A percentile compares a stretch with the other conserved stretches of the same genome.
Evolutionary conservation across 306 rosid genomes (phyloP).

Genomic region (Prunus kanzakura): DNA sequence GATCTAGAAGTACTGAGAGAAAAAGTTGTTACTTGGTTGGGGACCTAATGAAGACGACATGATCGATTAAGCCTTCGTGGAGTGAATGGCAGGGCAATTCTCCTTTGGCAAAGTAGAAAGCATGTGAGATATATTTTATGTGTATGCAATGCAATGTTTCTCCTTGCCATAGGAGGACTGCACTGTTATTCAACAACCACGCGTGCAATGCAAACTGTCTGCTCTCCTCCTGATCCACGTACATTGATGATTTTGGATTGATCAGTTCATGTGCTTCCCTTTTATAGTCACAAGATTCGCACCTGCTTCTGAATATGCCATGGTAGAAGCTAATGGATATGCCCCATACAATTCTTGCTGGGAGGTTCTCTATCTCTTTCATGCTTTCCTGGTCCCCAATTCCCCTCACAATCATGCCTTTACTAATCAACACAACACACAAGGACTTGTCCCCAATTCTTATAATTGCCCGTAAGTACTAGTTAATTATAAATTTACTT

Average conservation of each 20-base stretch:
- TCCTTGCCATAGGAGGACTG: neutral
- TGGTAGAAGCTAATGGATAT: neutral
- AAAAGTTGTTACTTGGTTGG: too few species aligned
- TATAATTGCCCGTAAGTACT: too few species aligned
- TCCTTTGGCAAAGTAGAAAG: constrained; percentile 12
- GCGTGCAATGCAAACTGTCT: neutral
- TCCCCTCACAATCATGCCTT: neutral
- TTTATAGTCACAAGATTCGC: neutral
- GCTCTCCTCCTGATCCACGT: too few species aligned
- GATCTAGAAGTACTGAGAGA: too few species aligned
- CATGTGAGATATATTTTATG: neutral
- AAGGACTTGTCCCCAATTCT: too few species aligned
- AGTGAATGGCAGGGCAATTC: constrained; percentile 13
- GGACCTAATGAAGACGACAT: too few species aligned
- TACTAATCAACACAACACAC: too few species aligned
- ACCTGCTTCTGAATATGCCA: constrained; percentile 16
- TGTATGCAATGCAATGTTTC: neutral
- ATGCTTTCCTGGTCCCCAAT: constrained; percentile 9
- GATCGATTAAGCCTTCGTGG: neutral
- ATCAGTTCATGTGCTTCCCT: too few species aligned
- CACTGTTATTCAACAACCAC: constrained; percentile 7
- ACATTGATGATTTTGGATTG: too few species aligned
- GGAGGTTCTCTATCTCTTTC: neutral
- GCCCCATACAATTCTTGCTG: neutral
- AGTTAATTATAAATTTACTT: too few species aligned